Base-by-base conservation (phyloP, 2,329 filamentous ascomycete genomes). In the Lithohypha guttulata region DNA sequence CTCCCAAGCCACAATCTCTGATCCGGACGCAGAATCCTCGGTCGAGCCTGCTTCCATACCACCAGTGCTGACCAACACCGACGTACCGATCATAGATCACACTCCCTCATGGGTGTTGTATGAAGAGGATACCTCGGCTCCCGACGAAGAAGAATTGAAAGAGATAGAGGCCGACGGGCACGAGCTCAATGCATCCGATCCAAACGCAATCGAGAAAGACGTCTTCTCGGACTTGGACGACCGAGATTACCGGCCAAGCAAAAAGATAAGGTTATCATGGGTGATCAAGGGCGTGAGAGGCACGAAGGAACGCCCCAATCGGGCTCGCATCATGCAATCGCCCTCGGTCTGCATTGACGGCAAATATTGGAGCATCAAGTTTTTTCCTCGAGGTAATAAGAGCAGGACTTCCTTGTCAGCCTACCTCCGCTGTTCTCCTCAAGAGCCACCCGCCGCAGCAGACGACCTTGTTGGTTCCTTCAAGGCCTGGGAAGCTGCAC, bases 351-450 rank as follows among this genome's bases (percentile, higher is more conserved):
- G 58, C 18, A 61, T 79, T 41, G 75, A 72, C 14, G 74, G 71
- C 14, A 69, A 72, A 44, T 74, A 77, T 53, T 79, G 75, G 75
- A 73, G 70, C 40, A 72, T 79, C 60, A 79, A 79, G 54, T 73
- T 78, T 52, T 78, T 74, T 48, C 75, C 75, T 2, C 66, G 67
- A 30, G 75, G 75, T 14, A 76, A 78, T 50, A 68, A 71, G 46
- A 31, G 27, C 19, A 68, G 70, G 2, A 66, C 69, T 26, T 71
- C 71, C 21, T 53, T 78, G 37, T 77, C 73, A 47, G 63, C 77
- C 17, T 79, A 78, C 48, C 58, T 79, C 23, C 74, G 77, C 52
- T 77, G 73, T 52, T 68, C 73, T n/a, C 65, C 62, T 13, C 66
- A 72, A 9, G 55, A 61, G 41, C 62, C 63, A 6, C 43, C 50